Evolutionary conservation across 768 basidiomycete genomes (phyloP), one percentile per base, ranked within the genome.

Genomic region (Termitomyces sp.): DNA sequence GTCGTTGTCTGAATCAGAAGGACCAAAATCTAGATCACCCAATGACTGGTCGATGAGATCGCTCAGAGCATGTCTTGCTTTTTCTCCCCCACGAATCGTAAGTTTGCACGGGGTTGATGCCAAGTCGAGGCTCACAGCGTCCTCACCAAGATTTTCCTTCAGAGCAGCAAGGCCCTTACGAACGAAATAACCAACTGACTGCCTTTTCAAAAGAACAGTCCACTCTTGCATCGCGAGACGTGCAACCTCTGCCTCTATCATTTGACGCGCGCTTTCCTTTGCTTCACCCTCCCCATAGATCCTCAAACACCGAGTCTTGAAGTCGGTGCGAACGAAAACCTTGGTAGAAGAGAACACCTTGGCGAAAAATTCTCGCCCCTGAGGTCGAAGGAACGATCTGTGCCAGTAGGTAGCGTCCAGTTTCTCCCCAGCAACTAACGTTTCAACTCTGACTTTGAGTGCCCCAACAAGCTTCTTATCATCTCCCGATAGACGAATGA

Each of bases 361-460:
- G 27, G 59, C 58, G 43, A 79, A 60, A 48, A 81, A 79, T 1
- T 58, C 29, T 46, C 63, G 71, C 7, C 67, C 70, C 32, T 64
- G 58, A 20, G 59, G 5, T 33, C 29, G 57, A 32, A 44, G 61
- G 54, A 84, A 72, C 0, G 73, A 72, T 32, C 71, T 66, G 64
- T 84, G 83, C 83, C 82, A 85, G 32, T 73, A 73, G 3, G 67
- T 66, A 3, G 68, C 55, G 39, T 69, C 72, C 10, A 85, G 67
- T 33, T 67, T 77, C 38, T 80, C 76, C 5, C 84, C 84, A 22
- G 70, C 71, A 2, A 74, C 77, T 36, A 86, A 63, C 49, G 70
- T 76, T 63, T 86, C 85, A 0, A 82, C 79, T 49, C 83, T 70
- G 12, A 85, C 83, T 67, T 85, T 86, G 56, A 86, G 61, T 5